Evolutionary conservation across 2,329 filamentous ascomycete genomes (phyloP), one percentile per base, ranked within the genome.

Genomic region (Aureobasidium sp.): DNA sequence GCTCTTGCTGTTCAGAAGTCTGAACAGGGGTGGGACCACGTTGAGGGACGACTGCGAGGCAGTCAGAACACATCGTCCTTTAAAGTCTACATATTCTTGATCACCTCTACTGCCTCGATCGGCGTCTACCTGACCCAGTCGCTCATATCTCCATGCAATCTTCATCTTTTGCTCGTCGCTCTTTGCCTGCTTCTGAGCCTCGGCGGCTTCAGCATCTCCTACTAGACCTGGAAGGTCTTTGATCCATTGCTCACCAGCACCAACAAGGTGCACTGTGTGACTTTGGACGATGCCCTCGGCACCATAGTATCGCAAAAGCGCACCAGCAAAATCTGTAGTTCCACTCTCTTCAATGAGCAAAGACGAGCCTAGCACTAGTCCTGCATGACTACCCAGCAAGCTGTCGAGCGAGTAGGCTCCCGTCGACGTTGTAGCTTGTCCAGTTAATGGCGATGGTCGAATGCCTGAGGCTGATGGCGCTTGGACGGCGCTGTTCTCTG

Each of bases 81-180:
- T 16, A 44, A 27, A 6, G 27, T 51, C 45, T 45, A 45, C 39
- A 34, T 55, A 55, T 51, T 6, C n/a, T 34, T 27, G 65, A 79
- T 70, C 75, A 86, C 85, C 83, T 83, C 81, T 78, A 63, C 71
- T 48, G 29, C 51, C 39, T 29, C 54, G 38, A 32, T 74, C 73
- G 57, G 74, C 66, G 55, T 71, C 82, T 61, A 83, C 84, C 59
- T 86, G 85, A 14, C 86, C 86, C 50, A 97, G 70, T 29, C 83
- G 80, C 69, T 97, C 90, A 71, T 98, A 98, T 68, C 93, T 80
- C 93, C 93, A 98, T 3, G 93, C 93, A 73, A 98, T 98, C 73
- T 95, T 97, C 93, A 98, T 97, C 69, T 85, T 90, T 58, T 91
- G 86, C 34, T 64, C 63, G 27, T 75, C 71, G n/a, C 55, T 55